Base-by-base conservation (phyloP, 139 green algal genomes). In the Chlamydomonas asymmetrica region DNA sequence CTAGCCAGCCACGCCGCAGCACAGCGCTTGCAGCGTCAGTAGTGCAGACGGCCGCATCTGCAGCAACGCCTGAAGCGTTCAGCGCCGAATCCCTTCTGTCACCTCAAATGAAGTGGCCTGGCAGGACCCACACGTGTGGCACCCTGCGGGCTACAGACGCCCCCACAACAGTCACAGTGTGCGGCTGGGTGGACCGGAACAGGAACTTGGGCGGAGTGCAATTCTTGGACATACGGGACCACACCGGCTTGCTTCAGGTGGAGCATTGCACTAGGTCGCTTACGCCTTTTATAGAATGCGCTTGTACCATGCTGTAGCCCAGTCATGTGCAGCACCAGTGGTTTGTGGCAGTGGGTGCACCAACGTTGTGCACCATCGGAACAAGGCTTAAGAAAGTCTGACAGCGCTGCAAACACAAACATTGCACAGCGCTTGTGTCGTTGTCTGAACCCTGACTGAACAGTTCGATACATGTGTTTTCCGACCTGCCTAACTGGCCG, bases 141-240 rank as follows among this genome's bases (percentile, higher is more conserved):
- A 41, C 57, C 1, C 41, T 77, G 4, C 61, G 43, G 0, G 4
- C 34, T 3, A 35, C 10, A 3, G 71, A 77, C 27, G 63, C 69
- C 32, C 41, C 59, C 59, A 66, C 52, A 7, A 35, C 43, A 0
- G 66, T 98, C 2, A 91, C 81, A 0, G 67, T 99, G 9, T 99
- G 95, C 78, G 96, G 96, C 27, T 99, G 96, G 96, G 93, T 99
- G 48, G 93, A 98, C 82, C 76, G 89, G 27, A 91, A 93, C 66
- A 76, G 97, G n/a, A 92, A 97, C 81, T 85, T 97, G 32, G 97
- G 97, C 23, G 94, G 94, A 37, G 75, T 99, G 23, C 73, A 93
- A 5, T 99, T 99, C 80, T 75, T 97, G 10, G 96, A 98, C 74
- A 79, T 99, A 1, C 75, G 97, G 0, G 97, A 99, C 81, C 88